Conservation (phyloP, 2,329 filamentous ascomycete genomes). For the Oidium heveae region DNA sequence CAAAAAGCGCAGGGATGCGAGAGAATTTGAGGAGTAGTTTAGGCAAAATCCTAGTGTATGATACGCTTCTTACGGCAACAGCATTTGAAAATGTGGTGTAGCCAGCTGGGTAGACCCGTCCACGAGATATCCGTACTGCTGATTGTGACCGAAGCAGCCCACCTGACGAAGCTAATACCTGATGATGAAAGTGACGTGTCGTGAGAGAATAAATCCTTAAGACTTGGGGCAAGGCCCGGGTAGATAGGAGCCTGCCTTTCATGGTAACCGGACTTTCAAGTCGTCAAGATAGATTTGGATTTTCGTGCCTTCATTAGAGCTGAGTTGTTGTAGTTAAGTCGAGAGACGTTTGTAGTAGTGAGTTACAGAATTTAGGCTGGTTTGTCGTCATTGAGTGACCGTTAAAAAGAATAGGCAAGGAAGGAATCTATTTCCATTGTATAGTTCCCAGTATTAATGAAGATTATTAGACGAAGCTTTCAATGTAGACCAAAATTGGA, state of each 20-base stretch:
- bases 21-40: constrained; percentile 77
- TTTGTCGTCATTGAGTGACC: too few relatives aligned
- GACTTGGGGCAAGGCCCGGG: constrained; percentile 41
- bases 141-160: constrained; percentile 43
- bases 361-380: too few relatives aligned
- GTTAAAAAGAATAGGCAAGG: too few relatives aligned
- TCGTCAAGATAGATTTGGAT: too few relatives aligned
- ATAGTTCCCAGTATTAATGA: too few relatives aligned
- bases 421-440: too few relatives aligned
- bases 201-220: constrained; percentile 30
- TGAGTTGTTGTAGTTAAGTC: too few relatives aligned
- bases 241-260: constrained; percentile 37
- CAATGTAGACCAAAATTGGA: too few relatives aligned
- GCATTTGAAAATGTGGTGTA: constrained; percentile 64
- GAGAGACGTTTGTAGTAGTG: too few relatives aligned
- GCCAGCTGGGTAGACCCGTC: constrained; percentile 51
- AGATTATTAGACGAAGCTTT: too few relatives aligned
- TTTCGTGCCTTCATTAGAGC: too few relatives aligned
- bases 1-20: constrained; percentile 73
- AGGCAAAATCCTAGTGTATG: constrained; percentile 44
- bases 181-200: constrained; percentile 36
- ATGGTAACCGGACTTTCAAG: constrained; percentile 4
- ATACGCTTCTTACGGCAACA: constrained; percentile 35
- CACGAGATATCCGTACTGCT: constrained; percentile 31
- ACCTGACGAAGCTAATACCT: constrained; percentile 30